Evolutionary conservation across 2,329 filamentous ascomycete genomes (phyloP), one percentile per base, ranked within the genome.

Genomic region (Aureobasidium sp.): DNA sequence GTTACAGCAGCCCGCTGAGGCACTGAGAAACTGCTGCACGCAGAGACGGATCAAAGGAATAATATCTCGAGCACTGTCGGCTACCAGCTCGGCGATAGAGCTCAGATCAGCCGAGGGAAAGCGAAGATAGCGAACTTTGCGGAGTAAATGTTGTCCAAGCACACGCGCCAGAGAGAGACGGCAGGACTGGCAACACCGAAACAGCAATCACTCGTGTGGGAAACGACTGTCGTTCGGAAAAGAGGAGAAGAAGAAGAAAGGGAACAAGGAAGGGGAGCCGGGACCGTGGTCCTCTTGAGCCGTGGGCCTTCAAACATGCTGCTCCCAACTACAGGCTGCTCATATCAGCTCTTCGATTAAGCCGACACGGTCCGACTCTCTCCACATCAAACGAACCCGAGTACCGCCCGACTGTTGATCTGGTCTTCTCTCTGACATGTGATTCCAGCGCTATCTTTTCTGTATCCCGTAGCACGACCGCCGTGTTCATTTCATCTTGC

Each of bases 81-180:
- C 55, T 57, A 58, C 55, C 27, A 37, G 42, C 55, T 58, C 55
- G 55, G 55, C 55, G 55, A 58, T 58, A 58, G 41, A 58, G 41
- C 41, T 58, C 37, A 44, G 51, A 56, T 44, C 42, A 58, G 55
- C 55, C 55, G 55, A 58, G 55, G 55, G 42, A 58, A 58, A 58
- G 55, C 55, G 55, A 58, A 56, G 52, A 56, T 56, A 56, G 39
- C 27, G 22, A 31, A 55, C 11, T 45, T 57, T 57, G 53, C 53
- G 55, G 55, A 58, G 55, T 36, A 58, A 22, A 31, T 58, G 55
- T 42, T 55, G 39, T 58, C 39, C 9, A 45, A 45, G 41, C 52
- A 55, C 51, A 34, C 34, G 27, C 52, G 39, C 17, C 27, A 45
- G 17, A 42, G 20, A 45, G 41, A 57, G 31, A 58, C 55, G 31